Conservation (phyloP, 768 basidiomycete species). For the Boletus bicolor region DNA sequence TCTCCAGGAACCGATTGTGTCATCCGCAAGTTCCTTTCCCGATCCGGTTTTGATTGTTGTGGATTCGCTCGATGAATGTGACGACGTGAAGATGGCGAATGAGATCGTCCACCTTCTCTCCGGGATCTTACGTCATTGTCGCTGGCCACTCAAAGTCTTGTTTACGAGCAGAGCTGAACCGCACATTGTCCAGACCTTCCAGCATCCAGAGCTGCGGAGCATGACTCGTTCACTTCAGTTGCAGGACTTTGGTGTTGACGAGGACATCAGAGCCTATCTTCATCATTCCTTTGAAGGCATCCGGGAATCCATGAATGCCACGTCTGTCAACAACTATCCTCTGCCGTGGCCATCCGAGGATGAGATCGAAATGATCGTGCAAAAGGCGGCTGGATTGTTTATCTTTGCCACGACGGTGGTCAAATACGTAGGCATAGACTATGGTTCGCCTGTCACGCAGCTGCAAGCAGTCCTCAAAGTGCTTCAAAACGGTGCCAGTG, state of each 20-base stretch:
- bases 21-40: slow-evolving; percentile 5
- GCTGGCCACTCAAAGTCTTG: slow-evolving; percentile 25
- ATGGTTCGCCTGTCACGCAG: slow-evolving; percentile 8
- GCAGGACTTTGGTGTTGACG: slow-evolving; percentile 20
- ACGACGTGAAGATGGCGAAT: slow-evolving; percentile 18
- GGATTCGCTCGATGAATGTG: slow-evolving; percentile 27
- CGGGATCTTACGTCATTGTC: slow-evolving; percentile 9
- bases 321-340: neutral
- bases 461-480: slow-evolving; percentile 12
- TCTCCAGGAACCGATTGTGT: slow-evolving; percentile 19
- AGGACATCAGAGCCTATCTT: slow-evolving; percentile 25
- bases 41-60: slow-evolving; percentile 21
- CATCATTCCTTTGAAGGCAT: slow-evolving; percentile 19
- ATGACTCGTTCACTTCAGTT: slow-evolving; percentile 8
- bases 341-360: slow-evolving; percentile 22
- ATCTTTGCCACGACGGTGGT: slow-evolving; percentile 29
- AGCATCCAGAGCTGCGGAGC: slow-evolving; percentile 11
- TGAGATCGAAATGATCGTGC: slow-evolving; percentile 19
- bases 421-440: slow-evolving; percentile 18
- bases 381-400: slow-evolving; percentile 26
- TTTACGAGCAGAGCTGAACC: slow-evolving; percentile 23
- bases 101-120: slow-evolving; percentile 26
- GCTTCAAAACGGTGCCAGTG: neutral
- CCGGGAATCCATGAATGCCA: neutral
- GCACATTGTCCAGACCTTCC: slow-evolving; percentile 20